These are phyloP conservation scores for Bruguiera parviflora DNA, from an alignment of 345 rosid genomes.

Conservation along the genomic window DNA sequence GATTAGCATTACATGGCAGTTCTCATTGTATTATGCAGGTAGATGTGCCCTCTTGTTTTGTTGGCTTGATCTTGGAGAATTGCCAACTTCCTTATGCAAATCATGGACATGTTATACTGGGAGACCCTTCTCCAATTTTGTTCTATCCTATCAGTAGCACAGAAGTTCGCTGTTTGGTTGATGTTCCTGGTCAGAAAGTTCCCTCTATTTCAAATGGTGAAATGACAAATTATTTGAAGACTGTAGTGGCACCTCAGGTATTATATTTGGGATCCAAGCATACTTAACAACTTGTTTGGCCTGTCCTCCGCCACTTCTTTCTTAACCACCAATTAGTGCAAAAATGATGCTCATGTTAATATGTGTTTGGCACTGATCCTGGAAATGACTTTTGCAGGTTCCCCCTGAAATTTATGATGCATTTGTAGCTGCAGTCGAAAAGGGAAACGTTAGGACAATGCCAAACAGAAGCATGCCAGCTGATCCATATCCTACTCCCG, in stretches of 20 bases:
- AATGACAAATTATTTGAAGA: conserved; percentile 57
- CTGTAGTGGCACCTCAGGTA: conserved; percentile 54
- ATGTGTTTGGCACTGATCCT: background rate
- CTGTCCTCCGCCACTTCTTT: background rate
- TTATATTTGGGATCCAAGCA: background rate
- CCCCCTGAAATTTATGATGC: conserved; percentile 37
- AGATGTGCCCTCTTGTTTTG: conserved; percentile 53
- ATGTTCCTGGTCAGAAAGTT: conserved; percentile 54
- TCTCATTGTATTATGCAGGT: conserved; percentile 33
- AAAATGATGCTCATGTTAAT: background rate
- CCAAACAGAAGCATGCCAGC: conserved; percentile 64
- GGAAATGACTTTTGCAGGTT: conserved; percentile 27
- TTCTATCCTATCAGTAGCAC: conserved; percentile 58
- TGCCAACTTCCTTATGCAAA: conserved; percentile 52
- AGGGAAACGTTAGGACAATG: conserved; percentile 51
- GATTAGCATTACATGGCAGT: background rate
- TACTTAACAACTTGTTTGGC: background rate
- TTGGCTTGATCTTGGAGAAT: conserved; percentile 61
- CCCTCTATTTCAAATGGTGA: conserved; percentile 67
- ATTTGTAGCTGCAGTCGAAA: conserved; percentile 41
- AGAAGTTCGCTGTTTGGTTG: conserved; percentile 68
- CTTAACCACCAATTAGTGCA: background rate
- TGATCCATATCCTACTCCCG: conserved; percentile 47
- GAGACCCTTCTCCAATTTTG: conserved; percentile 57
- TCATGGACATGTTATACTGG: conserved; percentile 52